A percentile compares a stretch with the other conserved stretches of the same genome.
Conservation (phyloP, 805 yeast genomes). For the Kuraishia piskuri region DNA sequence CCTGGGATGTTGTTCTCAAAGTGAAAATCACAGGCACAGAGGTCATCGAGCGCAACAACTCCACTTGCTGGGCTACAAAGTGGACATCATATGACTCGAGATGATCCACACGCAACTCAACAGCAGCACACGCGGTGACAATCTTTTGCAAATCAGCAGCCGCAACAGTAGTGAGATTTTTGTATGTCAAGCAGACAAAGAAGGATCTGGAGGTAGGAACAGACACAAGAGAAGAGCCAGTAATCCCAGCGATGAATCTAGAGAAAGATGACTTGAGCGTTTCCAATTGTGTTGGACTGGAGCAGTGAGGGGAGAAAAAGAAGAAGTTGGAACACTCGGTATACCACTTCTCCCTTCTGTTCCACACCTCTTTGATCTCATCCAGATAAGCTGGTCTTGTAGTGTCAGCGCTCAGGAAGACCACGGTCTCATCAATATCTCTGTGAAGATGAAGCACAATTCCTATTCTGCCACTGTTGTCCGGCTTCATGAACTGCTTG, state of each 20-base stretch:
- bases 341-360: slow-evolving; percentile 72
- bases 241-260: slow-evolving; percentile 47
- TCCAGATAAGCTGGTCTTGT: slow-evolving; percentile 82
- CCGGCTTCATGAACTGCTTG: slow-evolving; percentile 36
- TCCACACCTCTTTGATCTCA: slow-evolving; percentile 80
- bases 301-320: slow-evolving; percentile 72
- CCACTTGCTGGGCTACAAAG: slow-evolving; percentile 69
- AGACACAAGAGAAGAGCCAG: slow-evolving; percentile 37
- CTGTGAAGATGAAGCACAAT: slow-evolving; percentile 88
- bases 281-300: slow-evolving; percentile 41
- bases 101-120: slow-evolving; percentile 76
- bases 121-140: slow-evolving; percentile 67
- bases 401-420: slow-evolving; percentile 67
- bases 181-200: slow-evolving; percentile 66
- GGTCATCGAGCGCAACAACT: slow-evolving; percentile 54
- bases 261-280: slow-evolving; percentile 52
- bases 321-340: slow-evolving; percentile 69
- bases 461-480: slow-evolving; percentile 40
- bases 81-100: slow-evolving; percentile 39
- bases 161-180: slow-evolving; percentile 40
- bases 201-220: slow-evolving; percentile 47
- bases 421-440: slow-evolving; percentile 70
- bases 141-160: slow-evolving; percentile 41
- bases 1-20: slow-evolving; percentile 69
- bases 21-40: slow-evolving; percentile 76